Evolutionary conservation across 2,329 filamentous ascomycete genomes (phyloP).

Genomic region (Exophiala oligosperma): DNA sequence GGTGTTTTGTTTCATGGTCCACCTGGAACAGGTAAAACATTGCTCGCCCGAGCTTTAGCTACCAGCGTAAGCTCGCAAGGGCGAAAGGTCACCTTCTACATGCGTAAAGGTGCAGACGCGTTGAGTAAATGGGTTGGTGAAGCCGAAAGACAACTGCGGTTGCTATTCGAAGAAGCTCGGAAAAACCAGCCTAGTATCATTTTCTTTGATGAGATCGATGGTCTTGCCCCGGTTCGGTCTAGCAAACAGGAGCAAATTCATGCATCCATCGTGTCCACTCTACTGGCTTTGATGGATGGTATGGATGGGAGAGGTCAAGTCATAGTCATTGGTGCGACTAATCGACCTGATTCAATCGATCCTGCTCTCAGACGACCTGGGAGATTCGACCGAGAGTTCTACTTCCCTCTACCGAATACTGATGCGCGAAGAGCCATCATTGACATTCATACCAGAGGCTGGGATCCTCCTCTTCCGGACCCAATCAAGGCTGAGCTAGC

Average conservation of each 20-base stretch:
- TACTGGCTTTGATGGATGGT: slow-evolving; percentile 93
- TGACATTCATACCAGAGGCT: slow-evolving; percentile 92
- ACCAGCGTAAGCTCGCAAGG: slow-evolving; percentile 87
- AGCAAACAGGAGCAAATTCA: slow-evolving; percentile 99
- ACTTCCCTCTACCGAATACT: slow-evolving; percentile 87
- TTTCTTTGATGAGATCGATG: slow-evolving; percentile 99
- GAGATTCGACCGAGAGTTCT: slow-evolving; percentile 95
- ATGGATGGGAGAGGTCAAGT: slow-evolving; percentile 99
- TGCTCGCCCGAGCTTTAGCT: slow-evolving; percentile 89
- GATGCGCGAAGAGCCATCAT: slow-evolving; percentile 82
- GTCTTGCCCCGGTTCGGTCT: slow-evolving; percentile 89
- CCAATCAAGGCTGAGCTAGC: slow-evolving; percentile 79
- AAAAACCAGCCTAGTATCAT: slow-evolving; percentile 98
- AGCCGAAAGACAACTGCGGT: slow-evolving; percentile 87
- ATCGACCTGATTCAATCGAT: slow-evolving; percentile 93
- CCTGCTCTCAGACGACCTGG: slow-evolving; percentile 91
- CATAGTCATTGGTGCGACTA: slow-evolving; percentile 98
- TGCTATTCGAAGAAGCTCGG: slow-evolving; percentile 92
- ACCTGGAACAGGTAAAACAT: slow-evolving; percentile 94
- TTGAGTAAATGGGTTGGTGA: slow-evolving; percentile 99
- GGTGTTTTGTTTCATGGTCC: slow-evolving; percentile 97
- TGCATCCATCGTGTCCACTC: slow-evolving; percentile 91
- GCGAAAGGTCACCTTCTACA: slow-evolving; percentile 96
- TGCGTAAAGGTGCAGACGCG: slow-evolving; percentile 97
- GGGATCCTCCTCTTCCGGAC: slow-evolving; percentile 74